Evolutionary conservation across 768 basidiomycete genomes (phyloP).

Genomic region (Rhizopogon vinicolor): DNA sequence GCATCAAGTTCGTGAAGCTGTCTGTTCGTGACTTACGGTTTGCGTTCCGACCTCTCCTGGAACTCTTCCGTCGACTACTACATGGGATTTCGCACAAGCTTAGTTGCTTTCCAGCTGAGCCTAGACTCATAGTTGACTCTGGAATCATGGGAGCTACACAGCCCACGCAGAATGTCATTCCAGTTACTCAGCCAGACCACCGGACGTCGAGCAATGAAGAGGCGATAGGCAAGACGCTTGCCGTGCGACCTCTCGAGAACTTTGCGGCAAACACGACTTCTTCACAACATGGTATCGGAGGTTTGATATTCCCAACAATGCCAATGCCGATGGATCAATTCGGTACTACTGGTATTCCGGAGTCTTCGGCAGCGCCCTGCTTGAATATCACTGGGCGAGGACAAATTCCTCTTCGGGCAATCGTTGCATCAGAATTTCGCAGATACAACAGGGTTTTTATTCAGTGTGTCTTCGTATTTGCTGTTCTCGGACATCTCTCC

Average conservation of each 20-base stretch:
- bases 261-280: too few species aligned
- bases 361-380: neutral
- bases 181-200: neutral
- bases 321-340: neutral
- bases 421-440: neutral
- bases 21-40: neutral
- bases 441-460: neutral
- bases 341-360: neutral
- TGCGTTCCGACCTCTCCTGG: neutral
- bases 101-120: neutral
- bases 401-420: neutral
- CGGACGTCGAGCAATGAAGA: too few species aligned
- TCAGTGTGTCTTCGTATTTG: neutral
- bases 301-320: neutral
- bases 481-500: neutral
- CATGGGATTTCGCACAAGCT: neutral
- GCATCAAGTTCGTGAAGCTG: neutral
- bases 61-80: neutral
- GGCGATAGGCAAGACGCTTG: neutral
- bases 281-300: neutral
- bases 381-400: too few species aligned
- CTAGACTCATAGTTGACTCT: neutral
- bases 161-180: neutral
- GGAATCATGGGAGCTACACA: neutral
- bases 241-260: neutral